Evolutionary conservation across 306 rosid genomes (phyloP), one percentile per base, ranked within the genome.

Genomic region (Castanea crenata): DNA sequence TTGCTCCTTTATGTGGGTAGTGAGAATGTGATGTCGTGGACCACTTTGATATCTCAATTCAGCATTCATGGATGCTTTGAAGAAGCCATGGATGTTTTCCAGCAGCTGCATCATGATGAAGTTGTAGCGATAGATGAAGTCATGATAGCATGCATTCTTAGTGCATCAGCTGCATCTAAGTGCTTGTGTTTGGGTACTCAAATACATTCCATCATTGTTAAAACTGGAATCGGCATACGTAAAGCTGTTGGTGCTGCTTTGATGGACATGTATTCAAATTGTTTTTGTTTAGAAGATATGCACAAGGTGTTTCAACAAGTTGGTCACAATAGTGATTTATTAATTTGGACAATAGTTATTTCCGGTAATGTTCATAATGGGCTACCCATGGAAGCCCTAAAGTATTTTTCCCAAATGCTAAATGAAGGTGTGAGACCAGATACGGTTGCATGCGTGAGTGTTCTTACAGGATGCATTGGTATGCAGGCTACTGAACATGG

Each of bases 321-420:
- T 34, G 71, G 71, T 65, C 51, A 0, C 19, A 65, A 65, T 16
- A 1, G 71, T 65, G 71, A 65, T 65, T 65, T 65, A 65, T 65
- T 34, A 18, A 19, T 34, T 34, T 65, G 71, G 71, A 65, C 71
- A 18, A 34, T 46, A 4, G 13, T 65, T 65, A 65, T 65, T 7
- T 65, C 71, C 3, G 71, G 71, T 18, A 65, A 8, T 34, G 71
- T 18, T 7, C 25, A 32, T 15, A 65, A 31, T 65, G 71, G 51
- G 71, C 35, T 65, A 7, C 71, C 71, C 71, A 65, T 34, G 25
- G 71, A 65, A 65, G 71, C 71, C 1, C n/a, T 65, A 19, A 65
- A 34, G 71, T 19, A 65, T 32, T 65, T 65, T 65, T 65, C 51
- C 71, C 71, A 65, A 32, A 65, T 65, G 71, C 51, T 65, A 34